Conservation (phyloP, 1,139 yeast genomes). For the Zygosaccharomyces sapae region DNA sequence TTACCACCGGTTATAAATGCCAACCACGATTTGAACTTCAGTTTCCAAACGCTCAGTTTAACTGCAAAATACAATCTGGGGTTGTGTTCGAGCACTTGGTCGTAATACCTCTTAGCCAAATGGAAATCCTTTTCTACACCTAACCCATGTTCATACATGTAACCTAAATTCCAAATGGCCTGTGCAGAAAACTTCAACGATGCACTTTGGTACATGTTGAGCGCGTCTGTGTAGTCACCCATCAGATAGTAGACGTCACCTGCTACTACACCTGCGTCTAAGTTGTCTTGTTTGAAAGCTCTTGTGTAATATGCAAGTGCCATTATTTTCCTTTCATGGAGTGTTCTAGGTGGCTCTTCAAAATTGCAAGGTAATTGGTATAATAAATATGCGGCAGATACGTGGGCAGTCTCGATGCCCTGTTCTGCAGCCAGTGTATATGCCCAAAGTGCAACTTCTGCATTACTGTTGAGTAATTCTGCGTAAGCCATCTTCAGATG, state of each 20-base stretch:
- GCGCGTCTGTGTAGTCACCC: conserved; percentile 53
- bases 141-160: conserved; percentile 82
- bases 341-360: conserved; percentile 38
- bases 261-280: conserved; percentile 68
- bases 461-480: conserved; percentile 51
- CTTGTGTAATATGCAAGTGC: conserved; percentile 69
- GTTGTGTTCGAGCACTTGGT: conserved; percentile 45
- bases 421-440: conserved; percentile 87
- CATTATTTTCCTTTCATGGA: conserved; percentile 42
- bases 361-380: conserved; percentile 55
- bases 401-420: conserved; percentile 73
- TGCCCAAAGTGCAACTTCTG: conserved; percentile 65
- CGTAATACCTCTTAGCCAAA: conserved; percentile 82
- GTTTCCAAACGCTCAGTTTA: conserved; percentile 45
- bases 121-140: conserved; percentile 75
- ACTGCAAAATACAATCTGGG: conserved; percentile 46
- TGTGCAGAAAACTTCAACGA: conserved; percentile 57
- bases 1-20: conserved; percentile 38
- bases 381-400: conserved; percentile 71
- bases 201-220: conserved; percentile 59
- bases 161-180: conserved; percentile 78
- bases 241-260: conserved; percentile 66
- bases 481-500: conserved; percentile 66
- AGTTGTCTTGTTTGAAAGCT: conserved; percentile 61
- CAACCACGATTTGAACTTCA: conserved; percentile 41